These are phyloP conservation scores for Kwoniella bestiolae DNA, from an alignment of 768 basidiomycete species.

Conservation along the genomic window DNA sequence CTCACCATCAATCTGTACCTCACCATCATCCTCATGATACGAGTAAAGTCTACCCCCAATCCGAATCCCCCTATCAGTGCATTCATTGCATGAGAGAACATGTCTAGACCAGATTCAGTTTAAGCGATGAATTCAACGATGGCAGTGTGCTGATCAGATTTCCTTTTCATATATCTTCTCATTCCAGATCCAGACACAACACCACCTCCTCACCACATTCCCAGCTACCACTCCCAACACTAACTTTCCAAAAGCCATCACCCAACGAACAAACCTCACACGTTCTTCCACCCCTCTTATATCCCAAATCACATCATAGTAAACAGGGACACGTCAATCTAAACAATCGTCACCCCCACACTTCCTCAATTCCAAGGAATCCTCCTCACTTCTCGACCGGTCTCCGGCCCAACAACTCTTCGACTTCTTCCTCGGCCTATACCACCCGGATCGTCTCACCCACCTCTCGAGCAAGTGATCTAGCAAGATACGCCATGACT, in stretches of 20 bases:
- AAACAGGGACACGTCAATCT: background rate
- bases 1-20: constrained; percentile 7
- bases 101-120: background rate
- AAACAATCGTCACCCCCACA: background rate
- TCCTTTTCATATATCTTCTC: background rate
- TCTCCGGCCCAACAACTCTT: background rate
- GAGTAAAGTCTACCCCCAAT: too few relatives aligned
- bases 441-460: constrained; percentile 18
- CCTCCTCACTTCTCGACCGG: background rate
- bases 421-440: background rate
- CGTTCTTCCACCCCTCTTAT: constrained; percentile 8
- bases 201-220: background rate
- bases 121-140: background rate
- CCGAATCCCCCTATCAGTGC: background rate
- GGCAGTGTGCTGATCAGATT: background rate
- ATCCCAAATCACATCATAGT: background rate
- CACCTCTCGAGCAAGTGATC: constrained; percentile 20
- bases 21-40: too few relatives aligned
- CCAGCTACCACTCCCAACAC: background rate
- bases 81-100: background rate
- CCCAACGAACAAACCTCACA: background rate
- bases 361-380: background rate
- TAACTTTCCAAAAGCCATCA: constrained; percentile 8
- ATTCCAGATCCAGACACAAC: background rate
- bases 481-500: constrained; percentile 31